Evolutionary conservation across 2,329 filamentous ascomycete genomes (phyloP).

Genomic region (Colletotrichum sp.): DNA sequence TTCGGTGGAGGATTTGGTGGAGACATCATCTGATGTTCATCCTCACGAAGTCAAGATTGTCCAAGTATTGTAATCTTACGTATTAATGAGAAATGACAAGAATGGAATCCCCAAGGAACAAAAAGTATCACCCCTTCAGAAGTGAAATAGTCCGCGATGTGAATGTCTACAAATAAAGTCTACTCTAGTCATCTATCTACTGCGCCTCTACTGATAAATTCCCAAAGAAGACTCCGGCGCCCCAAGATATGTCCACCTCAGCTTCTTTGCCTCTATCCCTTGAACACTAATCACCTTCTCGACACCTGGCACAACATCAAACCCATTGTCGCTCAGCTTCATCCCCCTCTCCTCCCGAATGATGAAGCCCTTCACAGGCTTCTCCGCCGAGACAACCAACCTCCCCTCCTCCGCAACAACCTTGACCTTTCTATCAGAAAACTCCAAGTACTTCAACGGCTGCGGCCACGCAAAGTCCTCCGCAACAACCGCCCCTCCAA

Average conservation of each 20-base stretch:
- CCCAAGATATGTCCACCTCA: constrained; percentile 24
- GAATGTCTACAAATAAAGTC: not conserved
- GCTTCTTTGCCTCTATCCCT: not conserved
- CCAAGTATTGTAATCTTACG: not conserved
- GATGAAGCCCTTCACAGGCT: constrained; percentile 62
- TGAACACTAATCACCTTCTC: constrained; percentile 23
- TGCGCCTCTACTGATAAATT: not conserved
- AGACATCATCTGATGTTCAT: constrained; percentile 16
- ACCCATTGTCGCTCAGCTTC: constrained; percentile 59
- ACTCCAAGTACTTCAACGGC: constrained; percentile 63
- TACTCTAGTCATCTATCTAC: not conserved
- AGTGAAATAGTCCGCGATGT: not conserved
- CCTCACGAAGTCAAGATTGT: not conserved
- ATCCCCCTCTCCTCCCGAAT: constrained; percentile 52
- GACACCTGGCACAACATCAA: constrained; percentile 60
- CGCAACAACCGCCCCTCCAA: constrained; percentile 43
- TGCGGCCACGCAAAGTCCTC: constrained; percentile 64
- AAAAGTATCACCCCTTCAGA: not conserved
- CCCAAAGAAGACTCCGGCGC: constrained; percentile 8
- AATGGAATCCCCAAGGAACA: not conserved
- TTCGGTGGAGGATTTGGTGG: constrained; percentile 39
- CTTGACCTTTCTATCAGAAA: constrained; percentile 47
- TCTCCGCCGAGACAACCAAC: constrained; percentile 37
- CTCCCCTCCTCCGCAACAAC: constrained; percentile 27
- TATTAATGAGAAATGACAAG: constrained; percentile 11